phyloP scores from a whole-genome alignment of 345 rosid species.

The Eucalyptus pauciflora region DNA sequence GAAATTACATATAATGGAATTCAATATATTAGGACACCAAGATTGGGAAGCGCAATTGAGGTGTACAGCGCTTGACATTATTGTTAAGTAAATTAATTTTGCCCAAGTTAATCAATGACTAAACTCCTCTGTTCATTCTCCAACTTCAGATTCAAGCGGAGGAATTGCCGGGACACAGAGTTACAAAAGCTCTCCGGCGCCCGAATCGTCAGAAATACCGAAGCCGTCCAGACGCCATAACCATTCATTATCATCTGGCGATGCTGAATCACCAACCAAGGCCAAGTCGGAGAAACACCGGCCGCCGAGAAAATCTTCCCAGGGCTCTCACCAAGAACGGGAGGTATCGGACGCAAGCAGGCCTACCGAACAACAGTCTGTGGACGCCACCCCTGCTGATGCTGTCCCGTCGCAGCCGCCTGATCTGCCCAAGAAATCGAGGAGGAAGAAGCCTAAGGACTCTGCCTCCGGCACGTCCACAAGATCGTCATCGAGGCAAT shows the following conservation, averaged over 20 bases:
- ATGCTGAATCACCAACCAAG: constrained; percentile 15
- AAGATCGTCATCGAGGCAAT: constrained; percentile 1
- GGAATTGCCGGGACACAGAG: not conserved
- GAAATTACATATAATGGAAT: not conserved
- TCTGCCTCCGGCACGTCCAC: constrained; percentile 5
- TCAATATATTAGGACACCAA: not conserved
- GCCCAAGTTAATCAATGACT: not conserved
- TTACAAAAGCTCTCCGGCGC: not conserved
- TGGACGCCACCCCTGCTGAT: not conserved
- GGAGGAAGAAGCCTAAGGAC: constrained; percentile 46
- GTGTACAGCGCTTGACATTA: not conserved
- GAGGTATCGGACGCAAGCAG: constrained; percentile 3
- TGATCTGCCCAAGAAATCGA: constrained; percentile 28
- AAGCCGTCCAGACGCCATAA: constrained; percentile 28
- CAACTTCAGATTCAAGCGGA: constrained; percentile 1
- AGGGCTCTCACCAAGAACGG: not conserved
- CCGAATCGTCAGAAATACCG: constrained; percentile 15
- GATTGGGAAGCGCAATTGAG: not conserved
- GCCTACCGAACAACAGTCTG: not conserved
- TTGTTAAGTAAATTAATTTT: not conserved
- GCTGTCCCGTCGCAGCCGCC: constrained; percentile 1
- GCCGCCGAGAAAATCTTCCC: constrained; percentile 38
- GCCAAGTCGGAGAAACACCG: constrained; percentile 38
- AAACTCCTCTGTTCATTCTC: not conserved
- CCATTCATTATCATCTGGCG: not conserved